Evolutionary conservation across 177 flowering plant species (phyloP).

Genomic region (Vitis hybrid): DNA sequence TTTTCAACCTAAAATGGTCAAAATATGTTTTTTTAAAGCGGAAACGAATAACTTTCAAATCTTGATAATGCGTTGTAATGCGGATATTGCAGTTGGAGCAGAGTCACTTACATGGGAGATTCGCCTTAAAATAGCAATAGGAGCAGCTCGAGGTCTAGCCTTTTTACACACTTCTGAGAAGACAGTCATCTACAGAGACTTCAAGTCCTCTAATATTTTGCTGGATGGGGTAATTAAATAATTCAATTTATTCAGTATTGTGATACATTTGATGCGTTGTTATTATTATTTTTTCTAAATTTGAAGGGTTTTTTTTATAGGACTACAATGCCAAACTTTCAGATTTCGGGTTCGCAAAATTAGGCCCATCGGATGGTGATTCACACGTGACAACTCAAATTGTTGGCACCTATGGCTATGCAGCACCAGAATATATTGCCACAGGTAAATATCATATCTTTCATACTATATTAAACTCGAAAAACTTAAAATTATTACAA

Average conservation of each 20-base stretch:
- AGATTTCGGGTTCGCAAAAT: constrained; percentile 53
- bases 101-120: constrained; percentile 44
- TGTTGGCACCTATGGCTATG: constrained; percentile 55
- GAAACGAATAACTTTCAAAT: too few relatives aligned
- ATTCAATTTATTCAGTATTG: neutral
- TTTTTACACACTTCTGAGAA: constrained; percentile 42
- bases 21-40: too few relatives aligned
- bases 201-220: constrained; percentile 45
- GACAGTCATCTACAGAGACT: constrained; percentile 44
- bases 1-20: too few relatives aligned
- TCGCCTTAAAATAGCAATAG: constrained; percentile 44
- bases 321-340: constrained; percentile 52
- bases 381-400: constrained; percentile 45
- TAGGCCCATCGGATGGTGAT: constrained; percentile 39
- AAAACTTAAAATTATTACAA: too few relatives aligned
- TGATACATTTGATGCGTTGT: neutral
- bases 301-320: constrained; percentile 11
- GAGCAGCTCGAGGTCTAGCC: constrained; percentile 44
- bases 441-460: constrained; percentile 28
- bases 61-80: too few relatives aligned
- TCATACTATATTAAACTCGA: too few relatives aligned
- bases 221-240: constrained; percentile 31
- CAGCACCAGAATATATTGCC: constrained; percentile 57
- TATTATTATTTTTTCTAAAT: neutral
- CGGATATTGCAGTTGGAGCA: constrained; percentile 22